Evolutionary conservation across 2,329 filamentous ascomycete genomes (phyloP).

Genomic region (Trichoderma koningii): DNA sequence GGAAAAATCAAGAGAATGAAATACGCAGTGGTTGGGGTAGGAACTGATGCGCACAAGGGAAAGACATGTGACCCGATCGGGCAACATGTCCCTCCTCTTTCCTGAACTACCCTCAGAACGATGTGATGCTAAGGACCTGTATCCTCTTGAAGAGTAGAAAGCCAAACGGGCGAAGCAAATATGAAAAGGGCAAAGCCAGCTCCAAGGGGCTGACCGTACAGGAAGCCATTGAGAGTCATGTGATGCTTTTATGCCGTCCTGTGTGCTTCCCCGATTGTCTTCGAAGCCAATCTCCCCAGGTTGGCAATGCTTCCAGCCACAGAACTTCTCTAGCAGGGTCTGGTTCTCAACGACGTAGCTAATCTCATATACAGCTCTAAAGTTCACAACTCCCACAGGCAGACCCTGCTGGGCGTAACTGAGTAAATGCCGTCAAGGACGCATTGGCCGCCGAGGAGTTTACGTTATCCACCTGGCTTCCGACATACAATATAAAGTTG

Average conservation of each 20-base stretch:
- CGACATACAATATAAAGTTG: slow-evolving; percentile 34
- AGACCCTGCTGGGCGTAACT: slow-evolving; percentile 42
- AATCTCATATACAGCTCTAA: slow-evolving; percentile 42
- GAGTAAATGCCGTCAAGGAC: slow-evolving; percentile 45
- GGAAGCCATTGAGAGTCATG: not conserved
- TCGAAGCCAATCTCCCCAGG: slow-evolving; percentile 21
- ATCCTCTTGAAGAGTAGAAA: not conserved
- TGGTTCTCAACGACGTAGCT: slow-evolving; percentile 39
- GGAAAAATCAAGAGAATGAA: no score
- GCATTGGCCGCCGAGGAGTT: no score
- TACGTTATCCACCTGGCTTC: slow-evolving; percentile 36
- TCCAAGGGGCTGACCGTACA: not conserved
- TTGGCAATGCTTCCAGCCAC: not conserved
- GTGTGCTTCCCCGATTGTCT: slow-evolving; percentile 1
- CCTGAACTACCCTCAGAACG: no score
- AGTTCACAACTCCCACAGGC: slow-evolving; percentile 43
- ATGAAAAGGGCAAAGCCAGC: not conserved
- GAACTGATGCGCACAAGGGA: no score
- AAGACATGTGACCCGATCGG: no score
- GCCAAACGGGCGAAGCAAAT: not conserved
- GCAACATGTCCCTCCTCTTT: no score
- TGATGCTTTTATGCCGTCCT: not conserved
- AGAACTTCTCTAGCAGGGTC: not conserved
- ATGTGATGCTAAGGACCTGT: not conserved
- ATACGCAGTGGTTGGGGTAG: no score